Base-by-base conservation (phyloP, 139 green algal genomes). In the Closterium sp. region DNA sequence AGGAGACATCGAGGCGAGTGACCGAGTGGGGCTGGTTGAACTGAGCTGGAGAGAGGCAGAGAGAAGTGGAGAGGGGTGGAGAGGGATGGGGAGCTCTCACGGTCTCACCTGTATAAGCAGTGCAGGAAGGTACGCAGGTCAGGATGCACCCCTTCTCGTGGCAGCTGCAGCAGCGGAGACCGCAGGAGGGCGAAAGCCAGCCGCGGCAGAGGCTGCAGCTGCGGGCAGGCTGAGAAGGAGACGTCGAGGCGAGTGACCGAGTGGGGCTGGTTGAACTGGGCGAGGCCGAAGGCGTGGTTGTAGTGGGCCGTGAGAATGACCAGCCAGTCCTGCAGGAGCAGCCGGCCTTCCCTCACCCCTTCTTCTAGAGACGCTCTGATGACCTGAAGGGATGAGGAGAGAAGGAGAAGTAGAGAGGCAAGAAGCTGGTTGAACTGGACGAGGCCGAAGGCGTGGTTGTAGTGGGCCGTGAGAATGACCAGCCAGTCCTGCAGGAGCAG, bases 181-280 rank as follows among this genome's bases (percentile, higher is more conserved):
- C 96, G 94, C 88, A 99, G 97, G 88, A 99, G 95, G 2, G 96
- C 96, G 92, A 98, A 99, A 30, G 97, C 95, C 30, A 98, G 90
- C n/a, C 97, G 96, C 0, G 97, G 96, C 91, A 99, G 79, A 1
- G 95, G 88, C 50, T 96, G 93, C 85, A 99, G 95, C 4, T 91
- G 31, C 1, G 88, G 89, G 31, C 92, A 95, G 31, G 93, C 92
- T 5, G 89, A 88, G 90, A 98, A 98, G 22, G 92, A 93, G n/a
- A 97, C 91, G 92, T 98, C 97, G 0, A 97, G 93, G 96, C 96
- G 93, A n/a, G 88, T 79, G 13, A 30, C 32, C 9, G 45, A 32
- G 27, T 19, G 10, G 13, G 70, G 32, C 32, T 38, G 21, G 34
- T 42, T 50, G 90, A 96, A 95, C 45, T 91, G 50, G 3, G n/a